Base-by-base conservation (phyloP, 2,329 filamentous ascomycete genomes). In the Sclerotinia spermophila region DNA sequence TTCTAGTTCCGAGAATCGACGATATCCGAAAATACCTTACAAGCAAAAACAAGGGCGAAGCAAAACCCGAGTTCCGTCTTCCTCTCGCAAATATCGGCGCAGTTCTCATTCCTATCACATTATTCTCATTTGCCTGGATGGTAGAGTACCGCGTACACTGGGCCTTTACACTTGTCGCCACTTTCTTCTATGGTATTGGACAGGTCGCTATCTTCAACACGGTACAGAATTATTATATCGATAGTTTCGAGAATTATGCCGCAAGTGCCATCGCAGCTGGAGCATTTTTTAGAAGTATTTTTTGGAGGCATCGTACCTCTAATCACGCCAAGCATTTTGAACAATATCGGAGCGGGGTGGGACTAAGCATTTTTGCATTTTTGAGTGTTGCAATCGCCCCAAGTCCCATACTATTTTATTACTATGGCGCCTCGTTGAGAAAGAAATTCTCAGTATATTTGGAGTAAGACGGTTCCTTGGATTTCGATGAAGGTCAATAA, bases 61-160 rank as follows among this genome's bases (percentile, higher is more conserved):
- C 79, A 83, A 79, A 78, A 68, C 76, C 76, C 3, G 77, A 78
- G 33, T 78, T 72, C 56, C 70, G 77, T 17, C 75, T 89, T 0
- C 83, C 84, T 0, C 82, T 84, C 0, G 72, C 88, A 38, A 81
- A 84, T 6, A 78, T 84, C n/a, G 86, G 86, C 6, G 84, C 84
- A 1, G 59, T 86, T 1, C 68, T 87, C 13, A 82, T 90, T 2
- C 87, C 88, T 0, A 78, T 84, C 1, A 87, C 89, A 0, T 79
- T 90, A 51, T 89, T 90, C 76, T 83, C 84, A 76, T 89, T 88
- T 72, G 87, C 86, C 2, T 89, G 86, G 86, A 85, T 85, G 0
- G 84, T 84, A 0, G 80, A 89, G 60, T 83, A 84, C 30, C 74
- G 82, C 21, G 81, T 85, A 0, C 86, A 87, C 68, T 89, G 86